phyloP scores from a whole-genome alignment of 371 early-diverging fungal genomes.

The Fennellomyces sp. region DNA sequence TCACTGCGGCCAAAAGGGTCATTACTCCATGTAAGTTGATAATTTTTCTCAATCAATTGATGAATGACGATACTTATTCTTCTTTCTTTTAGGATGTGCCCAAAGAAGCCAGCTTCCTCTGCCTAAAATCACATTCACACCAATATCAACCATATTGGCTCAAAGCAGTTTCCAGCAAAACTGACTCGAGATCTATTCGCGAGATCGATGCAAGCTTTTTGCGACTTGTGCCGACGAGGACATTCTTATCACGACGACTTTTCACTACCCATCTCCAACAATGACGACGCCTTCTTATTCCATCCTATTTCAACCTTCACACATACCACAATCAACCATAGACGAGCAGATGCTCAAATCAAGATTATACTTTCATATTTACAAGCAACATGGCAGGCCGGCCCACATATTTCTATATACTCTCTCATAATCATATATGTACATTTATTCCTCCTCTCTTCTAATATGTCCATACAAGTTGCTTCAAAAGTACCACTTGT shows the following conservation, averaged over 20 bases:
- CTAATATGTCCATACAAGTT: constrained; percentile 8
- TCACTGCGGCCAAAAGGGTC: constrained; percentile 54
- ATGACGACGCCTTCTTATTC: constrained; percentile 1
- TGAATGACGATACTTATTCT: neutral
- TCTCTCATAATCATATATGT: neutral
- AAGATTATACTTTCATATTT: constrained; percentile 3
- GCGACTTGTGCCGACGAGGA: constrained; percentile 1
- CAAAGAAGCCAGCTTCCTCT: constrained; percentile 33
- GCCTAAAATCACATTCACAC: neutral
- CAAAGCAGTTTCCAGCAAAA: neutral
- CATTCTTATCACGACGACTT: neutral
- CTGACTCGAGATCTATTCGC: neutral
- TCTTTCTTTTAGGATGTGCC: constrained; percentile 41
- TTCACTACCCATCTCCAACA: neutral
- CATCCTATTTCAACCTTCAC: neutral
- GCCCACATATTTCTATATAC: neutral
- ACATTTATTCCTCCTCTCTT: neutral
- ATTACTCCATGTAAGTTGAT: constrained; percentile 48
- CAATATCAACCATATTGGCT: neutral
- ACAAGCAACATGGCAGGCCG: constrained; percentile 14
- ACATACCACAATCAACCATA: neutral
- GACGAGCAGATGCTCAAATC: constrained; percentile 9
- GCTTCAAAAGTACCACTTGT: neutral
- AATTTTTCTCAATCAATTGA: neutral
- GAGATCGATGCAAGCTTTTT: neutral